Evolutionary conservation across 495 filamentous ascomycete species (phyloP).

Genomic region (Xanthoparmelia taractica): DNA sequence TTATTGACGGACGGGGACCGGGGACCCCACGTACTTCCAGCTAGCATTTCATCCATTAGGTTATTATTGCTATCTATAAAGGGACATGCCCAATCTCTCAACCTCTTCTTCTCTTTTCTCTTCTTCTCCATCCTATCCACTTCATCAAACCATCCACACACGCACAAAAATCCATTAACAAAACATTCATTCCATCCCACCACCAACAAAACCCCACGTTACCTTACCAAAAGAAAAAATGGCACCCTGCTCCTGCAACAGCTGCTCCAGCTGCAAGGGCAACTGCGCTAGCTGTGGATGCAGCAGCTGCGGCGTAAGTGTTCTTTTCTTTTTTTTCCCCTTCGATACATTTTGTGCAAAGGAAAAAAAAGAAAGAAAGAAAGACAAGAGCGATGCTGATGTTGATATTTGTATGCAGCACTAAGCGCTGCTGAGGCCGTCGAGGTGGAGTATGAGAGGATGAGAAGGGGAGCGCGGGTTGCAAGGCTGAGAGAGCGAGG

Average conservation of each 20-base stretch:
- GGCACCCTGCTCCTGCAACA: constrained; percentile 19
- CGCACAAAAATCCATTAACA: background rate
- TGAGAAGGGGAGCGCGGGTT: background rate
- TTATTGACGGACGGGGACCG: no score
- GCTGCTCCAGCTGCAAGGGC: constrained; percentile 13
- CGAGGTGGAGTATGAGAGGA: background rate
- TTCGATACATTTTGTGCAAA: no score
- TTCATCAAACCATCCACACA: no score
- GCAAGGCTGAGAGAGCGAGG: background rate
- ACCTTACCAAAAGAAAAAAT: constrained; percentile 14
- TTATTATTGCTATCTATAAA: no score
- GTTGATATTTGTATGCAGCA: background rate
- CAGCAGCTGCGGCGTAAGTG: constrained; percentile 22
- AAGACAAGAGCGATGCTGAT: background rate
- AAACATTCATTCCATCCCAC: background rate
- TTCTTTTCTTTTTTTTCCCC: background rate
- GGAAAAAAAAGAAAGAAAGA: no score
- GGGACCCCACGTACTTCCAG: no score
- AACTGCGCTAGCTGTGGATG: constrained; percentile 23
- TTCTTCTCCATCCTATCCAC: no score
- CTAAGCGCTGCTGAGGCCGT: background rate
- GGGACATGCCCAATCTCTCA: no score
- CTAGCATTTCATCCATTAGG: no score
- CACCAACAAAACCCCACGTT: no score
- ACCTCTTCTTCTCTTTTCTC: no score